Evolutionary conservation across 1,284 basidiomycete genomes (phyloP), one percentile per base, ranked within the genome.

Genomic region (Volvariella surrecta): DNA sequence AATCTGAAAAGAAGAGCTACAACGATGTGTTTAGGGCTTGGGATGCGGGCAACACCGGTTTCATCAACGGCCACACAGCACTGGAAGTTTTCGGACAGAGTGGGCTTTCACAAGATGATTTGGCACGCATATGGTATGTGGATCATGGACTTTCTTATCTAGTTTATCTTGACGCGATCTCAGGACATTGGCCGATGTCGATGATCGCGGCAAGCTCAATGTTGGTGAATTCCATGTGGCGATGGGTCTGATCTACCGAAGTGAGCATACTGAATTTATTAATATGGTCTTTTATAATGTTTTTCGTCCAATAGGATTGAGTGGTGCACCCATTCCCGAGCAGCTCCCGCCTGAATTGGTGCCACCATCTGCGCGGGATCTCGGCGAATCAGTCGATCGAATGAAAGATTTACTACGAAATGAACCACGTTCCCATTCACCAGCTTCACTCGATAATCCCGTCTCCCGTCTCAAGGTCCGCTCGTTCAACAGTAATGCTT

Each of bases 161-260:
- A 34, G 22, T 28, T 16, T 21, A 42, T 21, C 24, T 44, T 47
- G 40, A 48, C 13, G 32, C 32, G 18, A 11, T 43, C n/a, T 31
- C 53, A 94, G 91, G 91, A 84, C 81, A 21, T 73, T 96, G 7
- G 88, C 91, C 19, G 93, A 97, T 63, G 75, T 76, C 32, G 86
- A 92, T 54, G 91, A 96, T 64, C 81, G 90, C 30, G 93, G 93
- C 22, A 94, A 92, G 64, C 76, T 97, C 45, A 98, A 97, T 58
- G 71, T 95, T 37, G 88, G 91, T 18, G 95, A 99, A 61, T 99
- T 99, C 63, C 93, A 99, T 60, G 89, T 98, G 44, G 96, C 95
- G 1, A 99, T 99, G 95, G 94, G 90, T 47, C 71, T 99, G 45
- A 97, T 99, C 59, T 98, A 95, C 66, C 82, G 95, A 56, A 76